Conservation (phyloP, 257 asterid genomes). For the Solanum rostratum region DNA sequence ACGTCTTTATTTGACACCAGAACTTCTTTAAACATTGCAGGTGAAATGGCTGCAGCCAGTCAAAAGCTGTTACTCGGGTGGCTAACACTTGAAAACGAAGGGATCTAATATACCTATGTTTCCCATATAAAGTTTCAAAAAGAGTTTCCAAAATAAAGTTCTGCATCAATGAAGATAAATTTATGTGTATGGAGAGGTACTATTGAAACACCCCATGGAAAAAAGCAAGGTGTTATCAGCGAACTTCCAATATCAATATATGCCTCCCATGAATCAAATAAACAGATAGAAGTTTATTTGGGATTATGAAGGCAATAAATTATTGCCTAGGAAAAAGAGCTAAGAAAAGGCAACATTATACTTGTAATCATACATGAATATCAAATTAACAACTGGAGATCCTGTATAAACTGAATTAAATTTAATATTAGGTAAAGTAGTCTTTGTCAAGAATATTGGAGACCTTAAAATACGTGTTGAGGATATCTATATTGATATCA, state of each 20-base stretch:
- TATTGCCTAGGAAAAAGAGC: background rate
- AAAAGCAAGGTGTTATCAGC: conserved; percentile 27
- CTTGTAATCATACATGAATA: background rate
- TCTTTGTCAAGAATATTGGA: background rate
- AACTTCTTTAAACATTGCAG: background rate
- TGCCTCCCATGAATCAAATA: conserved; percentile 55
- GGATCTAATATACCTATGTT: background rate
- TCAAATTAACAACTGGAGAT: background rate
- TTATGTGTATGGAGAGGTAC: conserved; percentile 20
- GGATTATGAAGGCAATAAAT: conserved; percentile 24
- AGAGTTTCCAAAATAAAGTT: background rate
- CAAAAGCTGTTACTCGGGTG: background rate
- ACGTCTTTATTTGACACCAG: background rate
- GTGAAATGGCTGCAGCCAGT: background rate
- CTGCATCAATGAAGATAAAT: background rate
- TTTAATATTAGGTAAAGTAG: background rate
- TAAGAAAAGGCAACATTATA: background rate
- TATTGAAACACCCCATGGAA: conserved; percentile 27
- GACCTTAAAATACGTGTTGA: background rate
- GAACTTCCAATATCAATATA: conserved; percentile 24
- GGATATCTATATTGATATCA: background rate
- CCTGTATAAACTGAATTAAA: background rate
- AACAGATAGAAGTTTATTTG: conserved; percentile 15
- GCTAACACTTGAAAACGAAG: background rate
- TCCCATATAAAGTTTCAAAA: background rate